Evolutionary conservation across 306 rosid genomes (phyloP).

Genomic region (Ormosia emarginata): DNA sequence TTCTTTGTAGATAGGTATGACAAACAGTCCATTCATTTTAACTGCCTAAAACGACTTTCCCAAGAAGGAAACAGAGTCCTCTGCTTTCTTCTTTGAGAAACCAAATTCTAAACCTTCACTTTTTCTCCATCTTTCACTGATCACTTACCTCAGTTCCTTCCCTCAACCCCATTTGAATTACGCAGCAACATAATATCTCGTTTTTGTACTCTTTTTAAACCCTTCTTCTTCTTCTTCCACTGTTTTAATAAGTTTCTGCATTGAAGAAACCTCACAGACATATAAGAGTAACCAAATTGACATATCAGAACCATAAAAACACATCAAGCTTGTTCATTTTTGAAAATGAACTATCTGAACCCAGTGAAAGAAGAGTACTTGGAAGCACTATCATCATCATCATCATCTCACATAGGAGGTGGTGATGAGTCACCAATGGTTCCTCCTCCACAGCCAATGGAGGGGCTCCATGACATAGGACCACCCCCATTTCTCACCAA

Average conservation of each 20-base stretch:
- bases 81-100: background rate
- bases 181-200: background rate
- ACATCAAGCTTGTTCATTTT: background rate
- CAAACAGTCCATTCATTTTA: conserved; percentile 8
- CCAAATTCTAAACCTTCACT: background rate
- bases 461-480: conserved; percentile 74
- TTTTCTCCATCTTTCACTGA: background rate
- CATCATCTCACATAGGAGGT: conserved; percentile 18
- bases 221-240: background rate
- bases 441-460: conserved; percentile 70
- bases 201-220: background rate
- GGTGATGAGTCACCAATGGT: conserved; percentile 21
- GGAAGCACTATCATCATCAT: conserved; percentile 35
- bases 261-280: background rate
- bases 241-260: background rate
- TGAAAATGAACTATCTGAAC: conserved; percentile 44
- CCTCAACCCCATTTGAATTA: background rate
- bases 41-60: conserved; percentile 44
- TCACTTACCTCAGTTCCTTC: background rate
- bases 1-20: background rate
- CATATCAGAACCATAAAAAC: background rate
- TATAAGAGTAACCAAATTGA: background rate
- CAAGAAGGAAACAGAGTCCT: conserved; percentile 16
- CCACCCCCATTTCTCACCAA: conserved; percentile 93
- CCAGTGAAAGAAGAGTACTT: conserved; percentile 59